These are phyloP conservation scores for Bipolaris cookei DNA, from an alignment of 2,329 filamentous ascomycete genomes.

Conservation along the genomic window DNA sequence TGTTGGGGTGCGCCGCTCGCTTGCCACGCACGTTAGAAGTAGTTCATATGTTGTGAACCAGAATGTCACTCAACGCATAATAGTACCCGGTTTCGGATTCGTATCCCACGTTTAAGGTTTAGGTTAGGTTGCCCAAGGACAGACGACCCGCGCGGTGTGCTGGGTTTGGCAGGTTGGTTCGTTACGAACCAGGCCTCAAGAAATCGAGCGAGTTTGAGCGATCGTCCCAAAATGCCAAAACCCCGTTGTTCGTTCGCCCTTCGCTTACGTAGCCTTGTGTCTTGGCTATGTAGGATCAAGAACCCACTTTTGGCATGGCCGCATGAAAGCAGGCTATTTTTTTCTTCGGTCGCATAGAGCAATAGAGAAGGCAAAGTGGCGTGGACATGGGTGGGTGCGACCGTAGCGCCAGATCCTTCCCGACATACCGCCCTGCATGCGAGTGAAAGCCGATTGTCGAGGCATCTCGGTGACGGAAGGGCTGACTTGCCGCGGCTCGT, in stretches of 20 bases:
- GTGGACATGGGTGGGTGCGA: conserved; percentile 5
- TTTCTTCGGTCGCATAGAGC: not conserved
- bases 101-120: no score
- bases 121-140: no score
- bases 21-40: no score
- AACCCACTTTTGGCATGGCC: conserved; percentile 18
- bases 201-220: no score
- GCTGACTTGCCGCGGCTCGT: conserved; percentile 16
- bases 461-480: conserved; percentile 4
- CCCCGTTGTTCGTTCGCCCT: not conserved
- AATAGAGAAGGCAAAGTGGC: conserved; percentile 11
- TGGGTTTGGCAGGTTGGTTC: no score
- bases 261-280: conserved; percentile 17
- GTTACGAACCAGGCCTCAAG: no score
- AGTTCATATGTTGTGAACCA: no score
- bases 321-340: conserved; percentile 21
- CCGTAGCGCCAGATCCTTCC: conserved; percentile 10
- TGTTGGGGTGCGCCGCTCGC: no score
- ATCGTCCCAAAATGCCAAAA: no score
- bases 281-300: conserved; percentile 3
- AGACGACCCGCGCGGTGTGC: no score
- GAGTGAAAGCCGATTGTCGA: conserved; percentile 16
- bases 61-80: no score
- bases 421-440: conserved; percentile 6
- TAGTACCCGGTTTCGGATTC: no score